Percentiles rank a stretch among this genome's conserved stretches.
phyloP scores from a whole-genome alignment of 768 basidiomycete genomes.

The Termitomyces sp. region DNA sequence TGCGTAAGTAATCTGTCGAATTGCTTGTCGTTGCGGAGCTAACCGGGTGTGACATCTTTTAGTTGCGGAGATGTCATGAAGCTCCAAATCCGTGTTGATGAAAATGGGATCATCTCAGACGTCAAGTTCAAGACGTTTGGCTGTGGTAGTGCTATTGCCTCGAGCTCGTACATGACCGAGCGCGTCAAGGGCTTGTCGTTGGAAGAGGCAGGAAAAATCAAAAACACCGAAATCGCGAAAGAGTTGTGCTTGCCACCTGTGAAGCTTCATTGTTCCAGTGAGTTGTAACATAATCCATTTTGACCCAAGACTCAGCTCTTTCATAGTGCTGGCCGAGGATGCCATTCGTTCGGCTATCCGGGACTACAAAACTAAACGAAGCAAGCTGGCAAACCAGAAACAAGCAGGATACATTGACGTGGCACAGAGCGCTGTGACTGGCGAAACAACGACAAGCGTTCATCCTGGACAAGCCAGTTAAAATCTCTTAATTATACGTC shows the following conservation, averaged over 20 bases:
- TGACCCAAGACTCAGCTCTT: conserved; percentile 18
- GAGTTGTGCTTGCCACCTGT: conserved; percentile 94
- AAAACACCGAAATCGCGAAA: conserved; percentile 99
- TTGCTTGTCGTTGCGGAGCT: conserved; percentile 27
- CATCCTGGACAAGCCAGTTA: conserved; percentile 39
- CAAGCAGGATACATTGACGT: conserved; percentile 72
- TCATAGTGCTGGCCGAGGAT: conserved; percentile 90
- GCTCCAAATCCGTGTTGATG: conserved; percentile 96
- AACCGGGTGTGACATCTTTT: conserved; percentile 19
- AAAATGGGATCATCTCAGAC: conserved; percentile 92
- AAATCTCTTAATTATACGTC: conserved; percentile 2
- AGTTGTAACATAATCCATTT: conserved; percentile 25
- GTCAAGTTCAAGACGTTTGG: conserved; percentile 99
- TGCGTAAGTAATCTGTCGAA: conserved; percentile 58
- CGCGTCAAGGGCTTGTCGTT: conserved; percentile 92
- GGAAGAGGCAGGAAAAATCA: conserved; percentile 94
- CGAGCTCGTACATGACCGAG: conserved; percentile 98
- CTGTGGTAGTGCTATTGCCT: conserved; percentile 97
- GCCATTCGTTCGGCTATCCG: conserved; percentile 98
- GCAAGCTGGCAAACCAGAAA: conserved; percentile 45
- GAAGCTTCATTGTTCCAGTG: conserved; percentile 93
- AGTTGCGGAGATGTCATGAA: conserved; percentile 99
- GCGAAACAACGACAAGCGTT: conserved; percentile 53
- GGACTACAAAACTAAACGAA: conserved; percentile 88
- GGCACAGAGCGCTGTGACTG: conserved; percentile 52